Conservation (phyloP, 495 filamentous ascomycete genomes). For the Lophiostoma macrostomum region DNA sequence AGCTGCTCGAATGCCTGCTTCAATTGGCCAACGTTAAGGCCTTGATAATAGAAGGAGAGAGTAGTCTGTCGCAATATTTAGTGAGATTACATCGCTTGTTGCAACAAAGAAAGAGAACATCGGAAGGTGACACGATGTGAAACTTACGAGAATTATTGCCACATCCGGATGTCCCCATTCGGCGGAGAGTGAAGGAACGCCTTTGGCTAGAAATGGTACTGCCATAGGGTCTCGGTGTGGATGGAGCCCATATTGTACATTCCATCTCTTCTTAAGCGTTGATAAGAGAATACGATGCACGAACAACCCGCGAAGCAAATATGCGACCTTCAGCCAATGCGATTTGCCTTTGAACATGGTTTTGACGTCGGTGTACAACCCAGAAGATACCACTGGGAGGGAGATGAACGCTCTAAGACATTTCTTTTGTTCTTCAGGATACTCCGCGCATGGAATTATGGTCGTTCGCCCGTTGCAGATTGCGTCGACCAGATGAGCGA, state of each 20-base stretch:
- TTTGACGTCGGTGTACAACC: conserved; percentile 27
- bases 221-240: conserved; percentile 45
- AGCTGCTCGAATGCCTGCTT: conserved; percentile 43
- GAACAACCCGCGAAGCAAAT: conserved; percentile 45
- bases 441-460: conserved; percentile 34
- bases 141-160: conserved; percentile 53
- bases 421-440: conserved; percentile 15
- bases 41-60: conserved; percentile 52
- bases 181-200: conserved; percentile 48
- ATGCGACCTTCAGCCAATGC: conserved; percentile 37
- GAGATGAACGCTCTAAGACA: conserved; percentile 41
- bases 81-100: no score
- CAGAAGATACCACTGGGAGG: conserved; percentile 13
- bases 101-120: no score
- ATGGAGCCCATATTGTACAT: conserved; percentile 48
- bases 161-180: conserved; percentile 58
- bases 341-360: conserved; percentile 38
- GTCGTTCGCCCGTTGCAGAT: conserved; percentile 35
- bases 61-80: no score
- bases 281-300: conserved; percentile 44
- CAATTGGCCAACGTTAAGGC: conserved; percentile 44
- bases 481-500: conserved; percentile 36
- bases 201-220: conserved; percentile 48
- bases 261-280: conserved; percentile 45
- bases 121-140: no score